phyloP scores from a whole-genome alignment of 352 stramenopile genomes.

The Pythium aquatile region DNA sequence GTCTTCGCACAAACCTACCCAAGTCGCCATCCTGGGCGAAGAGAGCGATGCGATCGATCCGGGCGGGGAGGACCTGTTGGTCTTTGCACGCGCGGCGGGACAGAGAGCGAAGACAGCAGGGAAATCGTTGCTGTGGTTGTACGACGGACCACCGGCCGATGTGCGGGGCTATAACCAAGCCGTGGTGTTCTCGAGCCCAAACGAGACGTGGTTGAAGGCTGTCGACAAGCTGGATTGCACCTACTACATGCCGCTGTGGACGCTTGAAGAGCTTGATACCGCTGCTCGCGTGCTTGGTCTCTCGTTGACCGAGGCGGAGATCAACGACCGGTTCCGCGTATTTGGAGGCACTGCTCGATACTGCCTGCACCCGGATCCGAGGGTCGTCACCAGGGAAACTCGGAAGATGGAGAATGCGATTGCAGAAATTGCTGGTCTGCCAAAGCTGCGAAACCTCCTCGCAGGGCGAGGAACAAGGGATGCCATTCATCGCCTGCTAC shows the following conservation, averaged over 20 bases:
- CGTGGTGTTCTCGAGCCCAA: not conserved
- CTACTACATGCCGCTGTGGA: slow-evolving; percentile 1
- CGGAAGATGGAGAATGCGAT: not conserved
- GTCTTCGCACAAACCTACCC: not conserved
- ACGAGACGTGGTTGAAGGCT: not conserved
- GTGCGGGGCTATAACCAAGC: no score
- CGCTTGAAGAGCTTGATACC: not conserved
- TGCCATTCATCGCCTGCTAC: not conserved
- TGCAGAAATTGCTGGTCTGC: not conserved
- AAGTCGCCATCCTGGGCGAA: not conserved
- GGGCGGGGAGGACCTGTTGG: no score
- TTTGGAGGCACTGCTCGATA: not conserved
- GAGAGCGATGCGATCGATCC: no score
- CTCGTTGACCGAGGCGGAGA: not conserved
- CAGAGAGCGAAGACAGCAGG: no score
- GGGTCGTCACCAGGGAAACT: no score
- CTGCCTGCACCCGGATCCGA: not conserved
- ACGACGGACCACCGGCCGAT: no score
- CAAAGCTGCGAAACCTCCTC: not conserved
- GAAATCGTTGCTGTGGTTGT: no score
- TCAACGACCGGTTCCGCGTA: not conserved
- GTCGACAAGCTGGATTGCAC: not conserved
- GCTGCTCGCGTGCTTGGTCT: not conserved
- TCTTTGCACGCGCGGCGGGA: no score
- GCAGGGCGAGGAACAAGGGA: no score